phyloP scores from a whole-genome alignment of 805 yeast species.

The Spathaspora sp. region DNA sequence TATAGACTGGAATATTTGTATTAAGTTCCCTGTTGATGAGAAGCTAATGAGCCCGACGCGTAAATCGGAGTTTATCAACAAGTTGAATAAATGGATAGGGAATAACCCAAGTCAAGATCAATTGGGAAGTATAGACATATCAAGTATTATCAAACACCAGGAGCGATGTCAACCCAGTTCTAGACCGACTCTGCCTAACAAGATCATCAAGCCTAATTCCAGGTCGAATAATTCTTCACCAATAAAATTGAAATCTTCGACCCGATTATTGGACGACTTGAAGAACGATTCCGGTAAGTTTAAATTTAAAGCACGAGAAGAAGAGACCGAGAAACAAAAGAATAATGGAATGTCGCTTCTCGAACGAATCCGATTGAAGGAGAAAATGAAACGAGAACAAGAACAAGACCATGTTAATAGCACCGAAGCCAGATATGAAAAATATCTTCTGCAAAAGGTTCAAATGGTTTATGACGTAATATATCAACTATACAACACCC shows the following conservation, averaged over 20 bases:
- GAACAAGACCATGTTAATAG: slow-evolving; percentile 6
- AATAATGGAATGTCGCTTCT: slow-evolving; percentile 28
- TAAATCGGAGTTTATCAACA: slow-evolving; percentile 14
- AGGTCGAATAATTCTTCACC: slow-evolving; percentile 9
- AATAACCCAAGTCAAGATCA: slow-evolving; percentile 10
- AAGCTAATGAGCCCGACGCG: slow-evolving; percentile 8
- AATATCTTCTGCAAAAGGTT: slow-evolving; percentile 24
- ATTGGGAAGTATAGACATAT: neutral
- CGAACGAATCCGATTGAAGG: slow-evolving; percentile 37
- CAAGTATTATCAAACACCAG: neutral
- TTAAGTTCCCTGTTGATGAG: slow-evolving; percentile 5
- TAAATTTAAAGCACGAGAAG: slow-evolving; percentile 27
- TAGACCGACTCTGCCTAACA: slow-evolving; percentile 3
- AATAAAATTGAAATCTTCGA: slow-evolving; percentile 5
- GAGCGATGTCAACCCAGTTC: neutral
- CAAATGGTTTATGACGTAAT: slow-evolving; percentile 31
- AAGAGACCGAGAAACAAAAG: slow-evolving; percentile 12
- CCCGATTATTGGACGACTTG: slow-evolving; percentile 12
- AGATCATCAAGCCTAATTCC: slow-evolving; percentile 4
- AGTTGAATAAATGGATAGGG: slow-evolving; percentile 20
- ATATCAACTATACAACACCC: slow-evolving; percentile 19
- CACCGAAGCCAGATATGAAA: slow-evolving; percentile 19
- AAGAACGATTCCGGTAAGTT: slow-evolving; percentile 35
- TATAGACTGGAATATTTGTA: slow-evolving; percentile 6
- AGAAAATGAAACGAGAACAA: slow-evolving; percentile 17